phyloP scores from a whole-genome alignment of 2,329 filamentous ascomycete species.

The Calonectria multiphialidica region DNA sequence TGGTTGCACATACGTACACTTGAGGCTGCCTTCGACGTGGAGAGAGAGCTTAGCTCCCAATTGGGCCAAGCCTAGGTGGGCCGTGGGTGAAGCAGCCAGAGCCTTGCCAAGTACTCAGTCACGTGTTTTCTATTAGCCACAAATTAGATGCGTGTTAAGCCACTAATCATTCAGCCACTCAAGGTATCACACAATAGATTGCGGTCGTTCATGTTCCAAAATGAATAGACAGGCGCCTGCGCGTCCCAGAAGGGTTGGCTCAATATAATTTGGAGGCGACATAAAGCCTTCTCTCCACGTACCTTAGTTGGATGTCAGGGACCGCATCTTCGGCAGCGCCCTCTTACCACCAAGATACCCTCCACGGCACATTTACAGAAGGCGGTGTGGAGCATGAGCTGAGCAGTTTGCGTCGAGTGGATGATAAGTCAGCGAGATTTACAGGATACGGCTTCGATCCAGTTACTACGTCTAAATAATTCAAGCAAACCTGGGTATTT shows the following conservation, averaged over 20 bases:
- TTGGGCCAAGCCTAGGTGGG: constrained; percentile 38
- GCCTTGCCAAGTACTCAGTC: constrained; percentile 19
- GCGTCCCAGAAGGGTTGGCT: too few relatives aligned
- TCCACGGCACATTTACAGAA: not conserved
- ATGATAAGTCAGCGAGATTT: not conserved
- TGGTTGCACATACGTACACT: constrained; percentile 47
- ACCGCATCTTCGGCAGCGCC: not conserved
- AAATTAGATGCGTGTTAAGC: not conserved
- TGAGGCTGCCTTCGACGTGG: constrained; percentile 46
- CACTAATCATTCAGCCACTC: not conserved
- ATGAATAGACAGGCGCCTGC: too few relatives aligned
- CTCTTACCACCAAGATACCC: not conserved
- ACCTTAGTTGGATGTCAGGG: not conserved
- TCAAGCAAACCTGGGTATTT: not conserved
- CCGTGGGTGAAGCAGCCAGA: constrained; percentile 15
- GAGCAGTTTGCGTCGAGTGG: not conserved
- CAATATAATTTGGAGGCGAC: too few relatives aligned
- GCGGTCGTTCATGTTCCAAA: too few relatives aligned
- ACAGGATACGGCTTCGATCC: not conserved
- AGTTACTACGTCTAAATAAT: not conserved
- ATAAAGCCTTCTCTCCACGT: not conserved
- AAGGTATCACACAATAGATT: too few relatives aligned
- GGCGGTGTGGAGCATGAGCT: not conserved
- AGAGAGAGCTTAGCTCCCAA: constrained; percentile 45
- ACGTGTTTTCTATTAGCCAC: constrained; percentile 31